A percentile compares a stretch with the other conserved stretches of the same genome.
Conservation (phyloP, 2,329 filamentous ascomycete species). For the Calcarisporium arbuscula region DNA sequence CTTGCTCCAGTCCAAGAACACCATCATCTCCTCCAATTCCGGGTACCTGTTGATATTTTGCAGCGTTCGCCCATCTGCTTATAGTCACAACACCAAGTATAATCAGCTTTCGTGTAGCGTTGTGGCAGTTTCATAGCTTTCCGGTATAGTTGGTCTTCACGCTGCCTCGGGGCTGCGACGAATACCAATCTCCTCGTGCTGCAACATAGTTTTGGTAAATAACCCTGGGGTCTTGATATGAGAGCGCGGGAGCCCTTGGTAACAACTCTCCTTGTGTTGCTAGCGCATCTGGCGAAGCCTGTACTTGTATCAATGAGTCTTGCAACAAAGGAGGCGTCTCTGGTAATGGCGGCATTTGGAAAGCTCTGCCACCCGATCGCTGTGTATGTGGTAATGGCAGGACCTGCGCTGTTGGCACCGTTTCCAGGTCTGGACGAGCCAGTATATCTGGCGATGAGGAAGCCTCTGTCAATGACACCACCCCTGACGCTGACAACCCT, state of each 20-base stretch:
- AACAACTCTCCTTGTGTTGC: too few species aligned
- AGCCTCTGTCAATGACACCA: too few species aligned
- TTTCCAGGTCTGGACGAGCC: too few species aligned
- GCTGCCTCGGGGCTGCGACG: constrained; percentile 9
- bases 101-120: constrained; percentile 11
- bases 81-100: constrained; percentile 15
- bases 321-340: neutral
- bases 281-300: too few species aligned
- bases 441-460: too few species aligned
- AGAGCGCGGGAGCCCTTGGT: neutral
- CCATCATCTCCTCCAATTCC: constrained; percentile 18
- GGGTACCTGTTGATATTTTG: constrained; percentile 7
- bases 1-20: constrained; percentile 16
- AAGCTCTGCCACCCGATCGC: too few species aligned
- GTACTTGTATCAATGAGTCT: neutral
- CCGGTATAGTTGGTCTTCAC: constrained; percentile 14
- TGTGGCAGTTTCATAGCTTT: constrained; percentile 12
- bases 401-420: too few species aligned
- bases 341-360: too few species aligned
- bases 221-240: constrained; percentile 8
- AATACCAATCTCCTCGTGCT: constrained; percentile 13
- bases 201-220: constrained; percentile 15
- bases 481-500: too few species aligned
- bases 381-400: too few species aligned
- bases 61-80: constrained; percentile 11